Evolutionary conservation across 2,329 filamentous ascomycete species (phyloP), one percentile per base, ranked within the genome.

Genomic region (Verticillium albo-atrum): DNA sequence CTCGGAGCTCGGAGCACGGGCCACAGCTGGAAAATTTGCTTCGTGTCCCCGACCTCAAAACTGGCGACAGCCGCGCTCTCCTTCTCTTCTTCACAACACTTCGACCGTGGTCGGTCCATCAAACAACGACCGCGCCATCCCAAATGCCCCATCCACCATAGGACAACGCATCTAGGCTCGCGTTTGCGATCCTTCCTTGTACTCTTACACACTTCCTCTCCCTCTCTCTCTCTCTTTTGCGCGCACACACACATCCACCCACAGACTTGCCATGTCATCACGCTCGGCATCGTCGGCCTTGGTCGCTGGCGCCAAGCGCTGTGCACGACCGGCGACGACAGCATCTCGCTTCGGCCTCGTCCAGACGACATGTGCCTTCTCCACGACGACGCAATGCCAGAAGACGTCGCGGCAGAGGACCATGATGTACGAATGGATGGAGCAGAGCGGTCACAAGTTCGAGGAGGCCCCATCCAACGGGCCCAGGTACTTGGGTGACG

Each of bases 341-440:
- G 53, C 59, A 25, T 34, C 50, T 20, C 55, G 51, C 51, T 55
- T 47, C 52, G 51, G 54, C 55, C 57, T 37, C 42, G 53, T 15
- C 10, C 47, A 62, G 58, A 56, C 27, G 10, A 26, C 30, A 27
- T 58, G 74, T 55, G 61, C 67, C 52, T 79, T 80, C 62, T 75
- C 74, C 57, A 73, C 76, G 50, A 79, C 77, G 25, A 66, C 71
- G 56, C 71, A 71, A 54, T 70, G 67, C 50, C 69, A 71, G 57
- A 75, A 77, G 68, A 74, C 72, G 66, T 73, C 71, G 57, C 68
- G 69, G 57, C 64, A 62, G 30, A 75, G 77, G 10, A 69, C 71
- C 60, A 60, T 61, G 35, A 78, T 81, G 70, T 71, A 72, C 28
- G 60, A 69, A 4, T 81, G 76, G 76, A 53, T 70, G 26, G 63